Conservation (phyloP, 208 protist species). For the Trypanosomatidae sp. region DNA sequence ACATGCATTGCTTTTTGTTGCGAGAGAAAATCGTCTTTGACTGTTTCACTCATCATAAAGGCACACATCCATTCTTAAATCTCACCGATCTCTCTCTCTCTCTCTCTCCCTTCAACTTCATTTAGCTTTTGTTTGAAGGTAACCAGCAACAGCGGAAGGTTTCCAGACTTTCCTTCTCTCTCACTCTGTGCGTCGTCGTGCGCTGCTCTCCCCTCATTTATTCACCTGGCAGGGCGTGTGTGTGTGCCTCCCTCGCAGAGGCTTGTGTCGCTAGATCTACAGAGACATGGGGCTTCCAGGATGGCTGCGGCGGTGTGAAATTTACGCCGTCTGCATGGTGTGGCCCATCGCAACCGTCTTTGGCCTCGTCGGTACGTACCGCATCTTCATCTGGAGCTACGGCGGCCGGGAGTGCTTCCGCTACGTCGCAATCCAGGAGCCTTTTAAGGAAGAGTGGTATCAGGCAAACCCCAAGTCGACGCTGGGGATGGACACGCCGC, state of each 20-base stretch:
- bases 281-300: constrained; percentile 58
- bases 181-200: too few relatives aligned
- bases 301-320: constrained; percentile 74
- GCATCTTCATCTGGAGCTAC: constrained; percentile 89
- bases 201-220: neutral
- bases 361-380: constrained; percentile 64
- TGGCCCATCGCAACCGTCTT: constrained; percentile 74
- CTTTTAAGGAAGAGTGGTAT: constrained; percentile 85
- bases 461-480: constrained; percentile 84
- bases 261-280: too few relatives aligned
- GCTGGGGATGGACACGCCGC: constrained; percentile 78
- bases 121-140: too few relatives aligned
- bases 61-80: too few relatives aligned
- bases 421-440: constrained; percentile 84
- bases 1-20: too few relatives aligned
- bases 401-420: constrained; percentile 86
- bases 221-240: neutral
- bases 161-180: too few relatives aligned
- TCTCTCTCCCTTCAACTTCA: too few relatives aligned
- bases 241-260: too few relatives aligned
- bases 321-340: constrained; percentile 85
- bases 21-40: too few relatives aligned
- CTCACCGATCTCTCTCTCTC: too few relatives aligned
- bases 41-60: too few relatives aligned
- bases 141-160: too few relatives aligned